phyloP scores from a whole-genome alignment of 306 rosid species.

The Purshia tridentata region DNA sequence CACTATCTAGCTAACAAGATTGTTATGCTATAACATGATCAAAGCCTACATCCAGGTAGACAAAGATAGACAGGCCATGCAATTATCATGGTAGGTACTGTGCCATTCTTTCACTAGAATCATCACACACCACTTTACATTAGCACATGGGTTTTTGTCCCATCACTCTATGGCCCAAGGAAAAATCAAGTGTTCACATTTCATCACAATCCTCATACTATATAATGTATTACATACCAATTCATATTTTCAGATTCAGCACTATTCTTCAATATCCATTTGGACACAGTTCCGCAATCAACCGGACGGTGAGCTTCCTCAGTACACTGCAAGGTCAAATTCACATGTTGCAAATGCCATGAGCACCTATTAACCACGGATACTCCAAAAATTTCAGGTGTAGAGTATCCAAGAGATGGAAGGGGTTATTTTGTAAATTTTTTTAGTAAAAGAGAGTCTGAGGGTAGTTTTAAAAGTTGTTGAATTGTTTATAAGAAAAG shows the following conservation, averaged over 20 bases:
- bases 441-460: too few relatives aligned
- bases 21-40: not conserved
- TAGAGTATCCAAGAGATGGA: not conserved
- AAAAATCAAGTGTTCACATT: not conserved
- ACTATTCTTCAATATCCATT: conserved; percentile 94
- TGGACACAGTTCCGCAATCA: conserved; percentile 88
- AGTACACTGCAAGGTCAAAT: conserved; percentile 56
- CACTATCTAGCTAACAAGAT: not conserved
- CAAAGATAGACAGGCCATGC: not conserved
- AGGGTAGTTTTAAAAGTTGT: not conserved
- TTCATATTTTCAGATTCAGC: conserved; percentile 98
- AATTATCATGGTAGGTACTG: conserved; percentile 1
- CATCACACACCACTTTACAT: not conserved
- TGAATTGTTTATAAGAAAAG: not conserved
- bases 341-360: not conserved
- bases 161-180: conserved; percentile 7
- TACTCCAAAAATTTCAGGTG: not conserved
- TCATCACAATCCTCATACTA: not conserved
- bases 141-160: conserved; percentile 8
- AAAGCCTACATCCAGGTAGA: not conserved
- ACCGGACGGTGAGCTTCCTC: conserved; percentile 99
- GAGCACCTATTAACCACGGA: not conserved
- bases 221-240: conserved; percentile 42
- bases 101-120: not conserved
- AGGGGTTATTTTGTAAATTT: too few relatives aligned